phyloP scores from a whole-genome alignment of 495 filamentous ascomycete species.

The Evernia prunastri region DNA sequence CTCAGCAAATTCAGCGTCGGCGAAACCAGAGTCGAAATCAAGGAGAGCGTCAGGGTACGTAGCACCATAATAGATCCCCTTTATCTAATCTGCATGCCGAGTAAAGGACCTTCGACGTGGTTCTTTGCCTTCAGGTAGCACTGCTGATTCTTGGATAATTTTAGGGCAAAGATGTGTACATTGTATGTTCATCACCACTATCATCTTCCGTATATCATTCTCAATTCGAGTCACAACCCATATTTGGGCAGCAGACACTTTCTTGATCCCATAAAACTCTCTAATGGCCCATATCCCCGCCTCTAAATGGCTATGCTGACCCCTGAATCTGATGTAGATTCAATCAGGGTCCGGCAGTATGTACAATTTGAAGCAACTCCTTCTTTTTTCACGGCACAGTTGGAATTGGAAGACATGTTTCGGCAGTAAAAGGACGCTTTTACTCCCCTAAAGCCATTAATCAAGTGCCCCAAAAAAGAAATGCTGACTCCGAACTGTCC shows the following conservation, averaged over 20 bases:
- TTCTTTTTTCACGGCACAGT: not conserved
- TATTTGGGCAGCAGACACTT: not conserved
- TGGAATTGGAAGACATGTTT: conserved; percentile 23
- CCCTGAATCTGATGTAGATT: not conserved
- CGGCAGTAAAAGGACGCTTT: conserved; percentile 25
- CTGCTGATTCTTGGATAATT: not conserved
- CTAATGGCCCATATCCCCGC: conserved; percentile 32
- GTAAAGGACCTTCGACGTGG: not conserved
- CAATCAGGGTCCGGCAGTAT: not conserved
- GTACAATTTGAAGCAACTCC: not conserved
- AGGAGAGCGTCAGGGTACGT: conserved; percentile 76
- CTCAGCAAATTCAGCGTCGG: conserved; percentile 89
- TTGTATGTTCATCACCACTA: not conserved
- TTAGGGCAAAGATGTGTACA: conserved; percentile 4
- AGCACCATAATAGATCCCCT: conserved; percentile 62
- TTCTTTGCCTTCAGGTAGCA: not conserved
- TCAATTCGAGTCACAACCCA: not conserved
- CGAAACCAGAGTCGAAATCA: conserved; percentile 90
- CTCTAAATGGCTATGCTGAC: conserved; percentile 41
- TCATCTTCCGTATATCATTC: no score
- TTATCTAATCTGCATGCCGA: conserved; percentile 56
- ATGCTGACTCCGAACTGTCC: not conserved
- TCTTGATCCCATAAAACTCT: not conserved
- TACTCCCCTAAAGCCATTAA: no score
- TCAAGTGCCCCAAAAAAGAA: not conserved